These are phyloP conservation scores for Ophiosphaerella narmari DNA, from an alignment of 2,329 filamentous ascomycete genomes.

Conservation along the genomic window DNA sequence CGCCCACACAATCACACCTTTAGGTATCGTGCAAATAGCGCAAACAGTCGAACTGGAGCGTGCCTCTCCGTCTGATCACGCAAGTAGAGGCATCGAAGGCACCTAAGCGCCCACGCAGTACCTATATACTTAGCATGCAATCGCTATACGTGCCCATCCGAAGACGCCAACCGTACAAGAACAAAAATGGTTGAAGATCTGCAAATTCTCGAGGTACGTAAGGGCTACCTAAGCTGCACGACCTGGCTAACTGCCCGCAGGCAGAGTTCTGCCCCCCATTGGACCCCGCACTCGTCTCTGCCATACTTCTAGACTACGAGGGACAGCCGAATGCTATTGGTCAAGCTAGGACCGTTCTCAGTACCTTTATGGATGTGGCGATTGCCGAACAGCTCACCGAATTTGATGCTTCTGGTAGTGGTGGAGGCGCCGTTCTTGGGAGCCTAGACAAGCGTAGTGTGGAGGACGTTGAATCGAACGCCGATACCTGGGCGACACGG, in stretches of 20 bases:
- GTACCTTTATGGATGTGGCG: constrained; percentile 68
- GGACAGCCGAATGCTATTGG: constrained; percentile 58
- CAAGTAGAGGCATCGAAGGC: neutral
- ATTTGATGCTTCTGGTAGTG: constrained; percentile 78
- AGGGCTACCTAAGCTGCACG: constrained; percentile 5
- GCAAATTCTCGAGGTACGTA: constrained; percentile 38
- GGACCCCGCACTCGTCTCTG: constrained; percentile 76
- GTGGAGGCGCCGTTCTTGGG: constrained; percentile 46
- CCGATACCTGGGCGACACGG: constrained; percentile 44
- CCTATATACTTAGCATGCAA: constrained; percentile 31
- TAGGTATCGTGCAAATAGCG: constrained; percentile 2
- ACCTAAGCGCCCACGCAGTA: neutral
- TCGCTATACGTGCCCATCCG: constrained; percentile 15
- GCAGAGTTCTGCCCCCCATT: constrained; percentile 74
- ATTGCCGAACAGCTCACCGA: constrained; percentile 70
- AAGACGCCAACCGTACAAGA: constrained; percentile 31
- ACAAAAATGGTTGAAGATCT: constrained; percentile 44
- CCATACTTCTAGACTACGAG: constrained; percentile 76
- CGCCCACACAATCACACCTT: constrained; percentile 3
- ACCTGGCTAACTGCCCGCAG: constrained; percentile 48
- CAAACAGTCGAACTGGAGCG: neutral
- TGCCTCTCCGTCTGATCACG: neutral
- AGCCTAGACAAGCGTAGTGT: constrained; percentile 23
- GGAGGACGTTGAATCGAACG: constrained; percentile 38
- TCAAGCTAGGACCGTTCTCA: constrained; percentile 63